Base-by-base conservation (phyloP, 768 basidiomycete species). In the Termitomyces sp. region DNA sequence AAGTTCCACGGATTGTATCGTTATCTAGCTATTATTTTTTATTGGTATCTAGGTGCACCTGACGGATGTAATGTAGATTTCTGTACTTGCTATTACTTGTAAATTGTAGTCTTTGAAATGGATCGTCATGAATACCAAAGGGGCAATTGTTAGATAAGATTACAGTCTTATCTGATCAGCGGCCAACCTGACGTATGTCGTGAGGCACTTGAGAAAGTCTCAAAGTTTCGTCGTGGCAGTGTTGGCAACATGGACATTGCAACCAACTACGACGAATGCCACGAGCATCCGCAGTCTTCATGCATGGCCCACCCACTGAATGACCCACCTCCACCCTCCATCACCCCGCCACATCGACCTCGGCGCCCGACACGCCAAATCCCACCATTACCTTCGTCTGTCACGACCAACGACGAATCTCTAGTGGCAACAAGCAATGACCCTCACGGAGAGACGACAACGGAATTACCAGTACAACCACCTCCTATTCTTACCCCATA, bases 341-440 rank as follows among this genome's bases (percentile, higher is more conserved):
- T 40, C 37, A 11, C 25, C 27, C 23, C 40, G 27, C 42, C 55
- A n/a, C 5, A 17, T 44, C 57, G 59, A 16, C 64, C 64, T 12
- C 59, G 35, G 19, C 59, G 56, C n/a, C 64, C 63, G 28, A 61
- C 63, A 27, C 57, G 63, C 25, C 35, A 56, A 9, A 53, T 64
- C 32, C 63, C 63, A 28, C 51, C 58, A 12, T 42, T 56, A 17
- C 63, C 63, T 32, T 47, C 56, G 4, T 32, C 40, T 28, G 23
- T 37, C 40, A 52, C 47, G 8, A 39, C 14, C 46, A 57, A 37
- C 58, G 50, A 57, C 32, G 55, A 59, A 41, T 43, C 57, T 11
- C 37, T 39, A 9, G 30, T 51, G 27, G 42, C 39, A 45, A 40
- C 47, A 43, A 14, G n/a, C 21, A n/a, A 50, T 30, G 21, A 40